Evolutionary conservation across 371 early-diverging fungal genomes (phyloP), one percentile per base, ranked within the genome.

Genomic region (Mucor irregularis): DNA sequence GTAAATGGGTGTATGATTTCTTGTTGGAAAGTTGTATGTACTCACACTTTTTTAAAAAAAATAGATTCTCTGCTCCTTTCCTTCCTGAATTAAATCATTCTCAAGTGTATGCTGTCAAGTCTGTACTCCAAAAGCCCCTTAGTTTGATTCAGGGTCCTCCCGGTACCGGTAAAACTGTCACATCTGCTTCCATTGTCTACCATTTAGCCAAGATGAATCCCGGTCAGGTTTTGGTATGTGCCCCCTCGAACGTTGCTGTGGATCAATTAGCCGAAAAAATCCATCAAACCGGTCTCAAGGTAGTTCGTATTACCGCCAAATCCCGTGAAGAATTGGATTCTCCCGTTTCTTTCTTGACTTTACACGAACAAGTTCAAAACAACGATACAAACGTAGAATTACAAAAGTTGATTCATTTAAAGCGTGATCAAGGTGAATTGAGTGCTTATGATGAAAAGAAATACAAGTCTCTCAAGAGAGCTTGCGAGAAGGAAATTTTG

Each of bases 161-260:
- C 0, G 98, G 99, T 56, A 98, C 99, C 0, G 99, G 99, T 56
- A 99, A 99, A 72, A 99, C 99, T 0, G 94, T 98, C 4, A 98
- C 98, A 0, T 93, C 95, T 0, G 96, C 99, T 4, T 94, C 97
- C 4, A 85, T 99, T 61, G 99, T 98, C 10, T 98, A 99, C 67
- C 98, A 98, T 68, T 78, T 99, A 14, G 93, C 95, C 49, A 92
- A 93, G 66, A 88, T 91, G 80, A 90, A 88, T 65, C 79, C 85
- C 37, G 96, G 95, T 8, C 96, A 94, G 76, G 90, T 99, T 7
- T 76, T 99, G 37, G 98, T 99, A 2, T 95, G 95, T 64, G 99
- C 99, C 0, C 99, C 99, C n/a, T 90, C 91, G 66, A 99, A 99
- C 68, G 98, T 98, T 1, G 99, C 99, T 29, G 99, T 99, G 2